A percentile compares a stretch with the other conserved stretches of the same genome.
Conservation (phyloP, 2,329 filamentous ascomycete species). For the Fusarium setosum region DNA sequence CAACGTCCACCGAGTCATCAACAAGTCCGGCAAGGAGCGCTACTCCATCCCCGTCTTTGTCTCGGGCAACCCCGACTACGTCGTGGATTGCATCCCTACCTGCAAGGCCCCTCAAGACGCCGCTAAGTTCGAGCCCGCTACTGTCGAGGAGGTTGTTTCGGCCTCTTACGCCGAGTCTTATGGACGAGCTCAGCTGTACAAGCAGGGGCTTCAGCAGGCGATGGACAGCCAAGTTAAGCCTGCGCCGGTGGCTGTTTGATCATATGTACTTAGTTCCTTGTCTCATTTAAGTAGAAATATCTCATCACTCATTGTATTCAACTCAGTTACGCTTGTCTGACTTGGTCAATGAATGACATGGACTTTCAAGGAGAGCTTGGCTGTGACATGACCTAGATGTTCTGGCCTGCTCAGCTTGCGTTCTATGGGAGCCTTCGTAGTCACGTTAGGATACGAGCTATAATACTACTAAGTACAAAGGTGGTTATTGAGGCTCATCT, state of each 20-base stretch:
- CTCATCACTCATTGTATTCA: too few relatives aligned
- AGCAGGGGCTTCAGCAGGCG: conserved; percentile 40
- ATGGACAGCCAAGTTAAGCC: conserved; percentile 13
- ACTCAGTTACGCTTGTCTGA: too few relatives aligned
- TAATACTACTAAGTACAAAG: too few relatives aligned
- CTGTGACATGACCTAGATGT: too few relatives aligned
- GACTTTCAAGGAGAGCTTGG: too few relatives aligned
- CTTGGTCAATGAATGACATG: too few relatives aligned
- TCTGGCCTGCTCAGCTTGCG: too few relatives aligned
- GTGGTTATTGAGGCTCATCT: too few relatives aligned
- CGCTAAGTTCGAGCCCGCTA: conserved; percentile 47
- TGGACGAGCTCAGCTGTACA: conserved; percentile 46
- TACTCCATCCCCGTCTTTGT: conserved; percentile 70
- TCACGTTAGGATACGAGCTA: too few relatives aligned
- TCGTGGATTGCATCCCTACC: conserved; percentile 48
- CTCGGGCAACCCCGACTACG: conserved; percentile 61
- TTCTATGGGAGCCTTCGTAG: too few relatives aligned
- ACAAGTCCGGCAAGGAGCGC: conserved; percentile 59
- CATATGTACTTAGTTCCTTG: too few relatives aligned
- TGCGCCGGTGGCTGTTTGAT: not conserved
- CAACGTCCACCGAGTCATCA: conserved; percentile 67
- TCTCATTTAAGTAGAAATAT: too few relatives aligned
- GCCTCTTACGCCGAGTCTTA: conserved; percentile 49
- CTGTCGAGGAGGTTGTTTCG: conserved; percentile 48
- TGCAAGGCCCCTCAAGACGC: conserved; percentile 38